These are phyloP conservation scores for Rhododendron ferrugineum DNA, from an alignment of 148 eudicot species.

Conservation along the genomic window DNA sequence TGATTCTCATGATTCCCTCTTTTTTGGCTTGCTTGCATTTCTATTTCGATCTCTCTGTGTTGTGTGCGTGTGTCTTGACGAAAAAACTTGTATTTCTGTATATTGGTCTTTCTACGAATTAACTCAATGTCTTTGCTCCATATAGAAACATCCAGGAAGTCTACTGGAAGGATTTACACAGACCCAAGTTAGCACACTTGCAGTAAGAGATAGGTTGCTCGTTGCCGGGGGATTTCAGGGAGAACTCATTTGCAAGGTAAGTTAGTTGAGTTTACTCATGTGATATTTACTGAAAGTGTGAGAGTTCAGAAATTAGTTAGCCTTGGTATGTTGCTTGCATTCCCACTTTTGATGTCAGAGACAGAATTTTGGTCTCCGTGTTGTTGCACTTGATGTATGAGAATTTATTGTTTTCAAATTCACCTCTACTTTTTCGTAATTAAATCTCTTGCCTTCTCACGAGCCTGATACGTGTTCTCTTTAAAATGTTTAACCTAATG, in stretches of 20 bases:
- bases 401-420: neutral
- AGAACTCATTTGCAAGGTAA: slow-evolving; percentile 88
- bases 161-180: slow-evolving; percentile 78
- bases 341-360: neutral
- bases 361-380: neutral
- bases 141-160: slow-evolving; percentile 83
- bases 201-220: slow-evolving; percentile 71
- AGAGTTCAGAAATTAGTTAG: neutral
- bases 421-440: neutral
- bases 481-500: neutral
- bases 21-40: neutral
- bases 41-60: neutral
- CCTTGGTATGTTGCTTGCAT: neutral
- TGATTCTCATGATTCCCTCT: slow-evolving; percentile 11
- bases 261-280: neutral
- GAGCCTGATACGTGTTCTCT: neutral
- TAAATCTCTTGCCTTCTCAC: neutral
- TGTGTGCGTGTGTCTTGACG: neutral
- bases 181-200: slow-evolving; percentile 85
- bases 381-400: neutral
- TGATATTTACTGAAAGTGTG: neutral
- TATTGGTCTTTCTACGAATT: neutral
- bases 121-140: neutral
- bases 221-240: slow-evolving; percentile 94
- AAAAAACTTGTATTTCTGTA: neutral